Base-by-base conservation (phyloP, 2,329 filamentous ascomycete species). In the Aureobasidium sp. region DNA sequence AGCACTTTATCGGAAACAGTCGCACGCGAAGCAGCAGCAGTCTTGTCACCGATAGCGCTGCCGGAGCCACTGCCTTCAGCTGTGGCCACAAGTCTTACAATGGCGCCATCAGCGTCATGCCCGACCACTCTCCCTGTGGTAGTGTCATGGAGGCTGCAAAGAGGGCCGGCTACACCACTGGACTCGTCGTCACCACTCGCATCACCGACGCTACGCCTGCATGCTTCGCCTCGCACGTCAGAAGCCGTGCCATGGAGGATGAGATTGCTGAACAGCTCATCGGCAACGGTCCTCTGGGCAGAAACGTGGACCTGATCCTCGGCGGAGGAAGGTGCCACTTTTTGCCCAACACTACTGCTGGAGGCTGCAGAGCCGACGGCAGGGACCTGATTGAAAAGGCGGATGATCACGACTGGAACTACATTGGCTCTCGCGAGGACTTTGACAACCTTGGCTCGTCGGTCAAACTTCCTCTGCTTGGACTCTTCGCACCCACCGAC, bases 11-110 rank as follows among this genome's bases (percentile, higher is more conserved):
- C 78, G 94, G 94, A 58, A 88, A 89, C 61, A 95, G 89, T 65
- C 83, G 94, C 62, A 99, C 94, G 21, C 81, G 91, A 60, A 95
- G 90, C 57, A 86, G 84, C 66, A 90, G 83, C 69, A 93, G 87
- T 61, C 78, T 97, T 63, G 88, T 99, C 57, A 99, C 94, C 1
- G 94, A 99, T 74, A 95, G 89, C 62, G 94, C 94, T 5, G 94
- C 94, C n/a, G 94, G 94, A 38, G 94, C 94, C 3, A 99, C 94
- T 0, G 94, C 94, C 0, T 99, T 99, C 73, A 91, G 90, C 2
- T 99, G 94, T 69, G 93, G 85, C 21, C 77, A 81, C 70, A 99
- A 99, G 83, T 95, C 87, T 73, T 99, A 99, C 78, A 99, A 99
- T 70, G 91, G 91, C 50, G 94, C 94, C 66, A 97, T 99, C 67